A percentile compares a stretch with the other conserved stretches of the same genome.
These are phyloP conservation scores for Arachnomyces sp. DNA, from an alignment of 2,329 filamentous ascomycete species.

Conservation along the genomic window DNA sequence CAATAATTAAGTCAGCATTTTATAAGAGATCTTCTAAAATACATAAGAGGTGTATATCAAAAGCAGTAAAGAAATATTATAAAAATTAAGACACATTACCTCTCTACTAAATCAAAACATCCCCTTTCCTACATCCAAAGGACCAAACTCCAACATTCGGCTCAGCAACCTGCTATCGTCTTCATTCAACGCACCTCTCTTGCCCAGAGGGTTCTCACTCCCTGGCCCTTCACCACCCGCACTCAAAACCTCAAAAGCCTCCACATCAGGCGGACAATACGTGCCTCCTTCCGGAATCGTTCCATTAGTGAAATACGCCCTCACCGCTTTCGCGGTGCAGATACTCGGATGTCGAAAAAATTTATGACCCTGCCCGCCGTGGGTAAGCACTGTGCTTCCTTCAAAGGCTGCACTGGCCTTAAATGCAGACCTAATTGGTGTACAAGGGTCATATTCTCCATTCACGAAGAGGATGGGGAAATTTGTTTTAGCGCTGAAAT, in stretches of 20 bases:
- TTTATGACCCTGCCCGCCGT: conserved; percentile 17
- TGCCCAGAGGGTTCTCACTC: no score
- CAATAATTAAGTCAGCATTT: no score
- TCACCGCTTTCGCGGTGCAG: conserved; percentile 22
- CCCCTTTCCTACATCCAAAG: no score
- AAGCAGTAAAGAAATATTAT: no score
- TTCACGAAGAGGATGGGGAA: conserved; percentile 19
- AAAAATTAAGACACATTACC: no score
- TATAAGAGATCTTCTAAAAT: no score
- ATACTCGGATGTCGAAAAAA: conserved; percentile 21
- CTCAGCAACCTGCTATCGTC: no score
- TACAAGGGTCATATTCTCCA: conserved; percentile 17
- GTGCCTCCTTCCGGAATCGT: conserved; percentile 26
- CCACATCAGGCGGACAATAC: conserved; percentile 20
- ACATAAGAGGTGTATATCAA: no score
- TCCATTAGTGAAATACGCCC: conserved; percentile 29
- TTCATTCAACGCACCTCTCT: no score
- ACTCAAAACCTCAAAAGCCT: conserved; percentile 4
- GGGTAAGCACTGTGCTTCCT: conserved; percentile 18
- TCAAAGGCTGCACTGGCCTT: conserved; percentile 17
- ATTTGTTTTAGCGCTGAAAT: conserved; percentile 17
- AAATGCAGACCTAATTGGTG: conserved; percentile 15
- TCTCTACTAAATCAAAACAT: no score
- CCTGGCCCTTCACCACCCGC: no score
- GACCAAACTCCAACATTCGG: no score